phyloP scores from a whole-genome alignment of 2,329 filamentous ascomycete genomes.

The Monilinia fructicola region DNA sequence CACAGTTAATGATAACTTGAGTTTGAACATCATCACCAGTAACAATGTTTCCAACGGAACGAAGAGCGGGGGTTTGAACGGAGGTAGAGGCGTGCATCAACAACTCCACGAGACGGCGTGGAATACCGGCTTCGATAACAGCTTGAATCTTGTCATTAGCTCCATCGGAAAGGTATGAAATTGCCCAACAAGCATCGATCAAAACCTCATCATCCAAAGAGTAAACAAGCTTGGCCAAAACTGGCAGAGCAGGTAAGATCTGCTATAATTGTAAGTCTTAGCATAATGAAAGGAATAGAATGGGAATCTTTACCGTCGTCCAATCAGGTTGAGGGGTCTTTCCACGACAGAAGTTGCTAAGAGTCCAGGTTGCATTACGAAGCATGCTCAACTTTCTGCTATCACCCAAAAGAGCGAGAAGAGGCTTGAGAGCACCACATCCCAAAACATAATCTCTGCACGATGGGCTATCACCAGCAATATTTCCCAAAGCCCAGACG shows the following conservation, averaged over 20 bases:
- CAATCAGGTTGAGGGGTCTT: conserved; percentile 99
- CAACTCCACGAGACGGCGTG: conserved; percentile 91
- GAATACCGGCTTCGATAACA: conserved; percentile 97
- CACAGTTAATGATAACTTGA: conserved; percentile 99
- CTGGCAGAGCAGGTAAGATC: conserved; percentile 92
- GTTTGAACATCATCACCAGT: conserved; percentile 98
- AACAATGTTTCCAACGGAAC: conserved; percentile 97
- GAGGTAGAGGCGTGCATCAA: conserved; percentile 98
- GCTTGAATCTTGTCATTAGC: conserved; percentile 99
- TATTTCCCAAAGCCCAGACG: conserved; percentile 98
- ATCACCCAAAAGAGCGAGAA: conserved; percentile 87
- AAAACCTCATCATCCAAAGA: conserved; percentile 97
- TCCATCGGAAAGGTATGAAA: conserved; percentile 96
- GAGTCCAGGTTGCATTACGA: conserved; percentile 95
- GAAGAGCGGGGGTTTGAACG: conserved; percentile 93
- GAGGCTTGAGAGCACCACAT: conserved; percentile 85
- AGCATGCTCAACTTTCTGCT: conserved; percentile 99
- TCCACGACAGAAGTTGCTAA: conserved; percentile 99
- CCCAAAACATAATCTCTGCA: conserved; percentile 96
- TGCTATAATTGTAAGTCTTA: conserved; percentile 45
- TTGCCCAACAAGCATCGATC: conserved; percentile 99
- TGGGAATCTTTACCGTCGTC: conserved; percentile 70
- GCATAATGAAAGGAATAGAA: conserved; percentile 26
- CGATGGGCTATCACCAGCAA: conserved; percentile 95
- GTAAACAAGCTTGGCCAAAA: conserved; percentile 96